These are phyloP conservation scores for Leccinum subtestaceum DNA, from an alignment of 768 basidiomycete genomes.

Conservation along the genomic window DNA sequence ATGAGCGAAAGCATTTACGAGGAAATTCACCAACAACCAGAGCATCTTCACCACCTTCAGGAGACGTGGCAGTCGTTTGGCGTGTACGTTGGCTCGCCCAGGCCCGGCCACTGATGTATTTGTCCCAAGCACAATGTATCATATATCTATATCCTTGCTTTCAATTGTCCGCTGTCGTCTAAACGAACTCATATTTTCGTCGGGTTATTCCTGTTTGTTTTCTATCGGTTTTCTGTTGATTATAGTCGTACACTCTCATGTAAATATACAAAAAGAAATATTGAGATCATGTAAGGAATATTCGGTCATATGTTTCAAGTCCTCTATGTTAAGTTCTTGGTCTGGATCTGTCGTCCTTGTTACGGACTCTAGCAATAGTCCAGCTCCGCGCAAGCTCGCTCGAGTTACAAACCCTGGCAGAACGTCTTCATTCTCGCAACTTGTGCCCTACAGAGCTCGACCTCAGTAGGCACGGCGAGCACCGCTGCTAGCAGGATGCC, in stretches of 20 bases:
- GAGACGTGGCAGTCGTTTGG: slow-evolving; percentile 74
- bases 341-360: neutral
- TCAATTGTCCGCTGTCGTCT: neutral
- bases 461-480: slow-evolving; percentile 49
- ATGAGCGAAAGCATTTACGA: neutral
- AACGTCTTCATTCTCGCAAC: slow-evolving; percentile 64
- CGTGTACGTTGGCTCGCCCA: slow-evolving; percentile 43
- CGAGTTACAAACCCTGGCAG: slow-evolving; percentile 56
- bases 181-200: neutral
- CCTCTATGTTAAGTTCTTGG: neutral
- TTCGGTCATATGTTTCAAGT: neutral
- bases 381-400: neutral
- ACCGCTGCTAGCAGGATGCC: slow-evolving; percentile 54
- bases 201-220: neutral
- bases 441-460: slow-evolving; percentile 74
- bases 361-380: neutral
- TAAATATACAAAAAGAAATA: slow-evolving; percentile 1
- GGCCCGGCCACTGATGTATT: slow-evolving; percentile 2
- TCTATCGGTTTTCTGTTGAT: neutral
- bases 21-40: slow-evolving; percentile 14
- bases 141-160: neutral
- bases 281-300: neutral
- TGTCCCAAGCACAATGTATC: neutral
- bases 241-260: neutral
- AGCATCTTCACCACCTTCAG: slow-evolving; percentile 28